phyloP scores from a whole-genome alignment of 2,329 filamentous ascomycete species.

The Aspergillus fructus region DNA sequence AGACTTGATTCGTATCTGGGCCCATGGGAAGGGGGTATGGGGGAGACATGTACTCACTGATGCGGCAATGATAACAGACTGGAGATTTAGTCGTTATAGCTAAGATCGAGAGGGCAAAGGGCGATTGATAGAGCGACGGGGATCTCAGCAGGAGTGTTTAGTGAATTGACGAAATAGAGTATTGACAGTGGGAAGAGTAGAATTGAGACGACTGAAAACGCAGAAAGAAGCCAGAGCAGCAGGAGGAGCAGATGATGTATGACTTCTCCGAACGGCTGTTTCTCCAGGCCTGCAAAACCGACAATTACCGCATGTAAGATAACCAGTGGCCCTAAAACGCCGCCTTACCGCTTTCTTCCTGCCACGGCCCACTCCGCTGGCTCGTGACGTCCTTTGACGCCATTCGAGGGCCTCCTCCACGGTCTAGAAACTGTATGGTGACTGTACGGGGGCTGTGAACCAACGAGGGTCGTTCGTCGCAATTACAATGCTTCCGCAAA shows the following conservation, averaged over 20 bases:
- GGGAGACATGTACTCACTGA: constrained; percentile 7
- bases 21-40: constrained; percentile 17
- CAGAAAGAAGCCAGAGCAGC: neutral
- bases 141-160: neutral
- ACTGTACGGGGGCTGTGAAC: constrained; percentile 20
- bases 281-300: neutral
- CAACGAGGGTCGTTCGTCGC: constrained; percentile 20
- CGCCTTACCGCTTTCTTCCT: constrained; percentile 28
- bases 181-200: constrained; percentile 5
- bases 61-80: neutral
- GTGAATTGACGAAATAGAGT: neutral
- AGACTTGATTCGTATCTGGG: neutral
- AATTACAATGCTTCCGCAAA: constrained; percentile 6
- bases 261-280: constrained; percentile 15
- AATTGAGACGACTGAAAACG: neutral
- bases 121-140: constrained; percentile 6
- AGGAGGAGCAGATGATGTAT: constrained; percentile 31
- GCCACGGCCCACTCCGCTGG: constrained; percentile 33
- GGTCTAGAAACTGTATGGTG: constrained; percentile 24
- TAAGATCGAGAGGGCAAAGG: constrained; percentile 10
- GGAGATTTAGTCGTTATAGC: neutral
- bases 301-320: constrained; percentile 3
- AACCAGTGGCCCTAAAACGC: constrained; percentile 20
- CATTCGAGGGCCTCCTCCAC: constrained; percentile 15
- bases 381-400: constrained; percentile 37